These are phyloP conservation scores for Pascua guehoae DNA, from an alignment of 1,284 basidiomycete genomes.

Conservation along the genomic window DNA sequence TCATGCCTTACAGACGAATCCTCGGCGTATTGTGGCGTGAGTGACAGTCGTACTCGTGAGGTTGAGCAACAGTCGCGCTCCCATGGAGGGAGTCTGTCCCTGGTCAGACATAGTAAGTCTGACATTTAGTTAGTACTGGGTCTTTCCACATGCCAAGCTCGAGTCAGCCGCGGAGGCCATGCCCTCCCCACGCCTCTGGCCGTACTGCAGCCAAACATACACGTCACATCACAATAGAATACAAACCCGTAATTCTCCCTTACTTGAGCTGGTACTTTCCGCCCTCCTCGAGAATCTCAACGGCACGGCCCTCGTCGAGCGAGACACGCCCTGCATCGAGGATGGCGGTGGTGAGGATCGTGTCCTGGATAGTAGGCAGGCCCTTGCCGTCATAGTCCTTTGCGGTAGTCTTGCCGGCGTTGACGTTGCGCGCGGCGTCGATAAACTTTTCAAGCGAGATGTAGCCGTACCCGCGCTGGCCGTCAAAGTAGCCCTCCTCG, in stretches of 20 bases:
- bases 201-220: neutral
- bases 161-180: too few species aligned
- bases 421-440: conserved; percentile 56
- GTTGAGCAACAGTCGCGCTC: too few species aligned
- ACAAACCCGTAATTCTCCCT: neutral
- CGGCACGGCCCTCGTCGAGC: conserved; percentile 77
- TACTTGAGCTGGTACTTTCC: conserved; percentile 60
- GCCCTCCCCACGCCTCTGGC: too few species aligned
- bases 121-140: too few species aligned
- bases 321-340: conserved; percentile 84
- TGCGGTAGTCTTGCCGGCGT: conserved; percentile 61
- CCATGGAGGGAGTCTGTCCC: too few species aligned
- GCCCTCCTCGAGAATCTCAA: conserved; percentile 66
- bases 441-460: conserved; percentile 89
- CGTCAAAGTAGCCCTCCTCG: conserved; percentile 85
- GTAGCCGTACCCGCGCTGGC: conserved; percentile 84
- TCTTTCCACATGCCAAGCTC: too few species aligned
- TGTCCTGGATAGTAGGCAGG: conserved; percentile 72
- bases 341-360: conserved; percentile 82
- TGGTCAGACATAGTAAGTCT: too few species aligned
- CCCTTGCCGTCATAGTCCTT: conserved; percentile 72
- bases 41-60: too few species aligned
- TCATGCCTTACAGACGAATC: too few species aligned
- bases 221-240: neutral
- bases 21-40: too few species aligned